Conservation (phyloP, 1,284 basidiomycete genomes). For the Stereum hirsutum region DNA sequence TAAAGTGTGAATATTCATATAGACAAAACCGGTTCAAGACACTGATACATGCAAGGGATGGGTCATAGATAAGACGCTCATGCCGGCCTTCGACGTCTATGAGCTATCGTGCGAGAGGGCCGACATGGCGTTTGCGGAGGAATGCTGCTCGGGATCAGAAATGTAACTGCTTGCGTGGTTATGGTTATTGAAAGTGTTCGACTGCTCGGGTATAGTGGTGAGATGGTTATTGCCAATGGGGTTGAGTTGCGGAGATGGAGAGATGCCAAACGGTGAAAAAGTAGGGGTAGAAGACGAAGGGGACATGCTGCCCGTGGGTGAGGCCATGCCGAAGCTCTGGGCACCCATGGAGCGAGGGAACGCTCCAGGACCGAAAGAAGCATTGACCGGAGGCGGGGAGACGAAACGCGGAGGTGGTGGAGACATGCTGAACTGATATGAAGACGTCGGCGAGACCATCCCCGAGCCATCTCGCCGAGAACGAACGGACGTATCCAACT, state of each 20-base stretch:
- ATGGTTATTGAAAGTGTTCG: slow-evolving; percentile 25
- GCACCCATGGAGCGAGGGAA: slow-evolving; percentile 6
- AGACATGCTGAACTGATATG: slow-evolving; percentile 30
- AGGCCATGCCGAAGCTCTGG: slow-evolving; percentile 18
- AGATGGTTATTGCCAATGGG: slow-evolving; percentile 22
- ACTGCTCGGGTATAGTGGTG: slow-evolving; percentile 54
- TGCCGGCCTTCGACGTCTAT: slow-evolving; percentile 10
- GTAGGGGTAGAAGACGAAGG: slow-evolving; percentile 23
- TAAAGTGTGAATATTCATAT: slow-evolving; percentile 10
- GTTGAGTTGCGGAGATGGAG: slow-evolving; percentile 25
- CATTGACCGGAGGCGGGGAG: slow-evolving; percentile 29
- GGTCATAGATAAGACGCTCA: slow-evolving; percentile 1
- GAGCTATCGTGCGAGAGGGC: slow-evolving; percentile 9
- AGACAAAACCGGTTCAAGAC: slow-evolving; percentile 7
- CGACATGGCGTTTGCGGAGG: slow-evolving; percentile 10
- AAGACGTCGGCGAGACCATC: slow-evolving; percentile 32
- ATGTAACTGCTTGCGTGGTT: slow-evolving; percentile 11
- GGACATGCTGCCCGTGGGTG: slow-evolving; percentile 24
- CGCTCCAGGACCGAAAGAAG: slow-evolving; percentile 23
- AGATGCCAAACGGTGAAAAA: slow-evolving; percentile 60
- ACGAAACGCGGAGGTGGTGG: slow-evolving; percentile 38
- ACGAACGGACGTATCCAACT: slow-evolving; percentile 22
- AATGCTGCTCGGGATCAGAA: slow-evolving; percentile 12
- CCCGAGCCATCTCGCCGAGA: slow-evolving; percentile 27
- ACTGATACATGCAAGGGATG: slow-evolving; percentile 13